These are phyloP conservation scores for Fusarium torreyae DNA, from an alignment of 2,329 filamentous ascomycete species.

Conservation along the genomic window DNA sequence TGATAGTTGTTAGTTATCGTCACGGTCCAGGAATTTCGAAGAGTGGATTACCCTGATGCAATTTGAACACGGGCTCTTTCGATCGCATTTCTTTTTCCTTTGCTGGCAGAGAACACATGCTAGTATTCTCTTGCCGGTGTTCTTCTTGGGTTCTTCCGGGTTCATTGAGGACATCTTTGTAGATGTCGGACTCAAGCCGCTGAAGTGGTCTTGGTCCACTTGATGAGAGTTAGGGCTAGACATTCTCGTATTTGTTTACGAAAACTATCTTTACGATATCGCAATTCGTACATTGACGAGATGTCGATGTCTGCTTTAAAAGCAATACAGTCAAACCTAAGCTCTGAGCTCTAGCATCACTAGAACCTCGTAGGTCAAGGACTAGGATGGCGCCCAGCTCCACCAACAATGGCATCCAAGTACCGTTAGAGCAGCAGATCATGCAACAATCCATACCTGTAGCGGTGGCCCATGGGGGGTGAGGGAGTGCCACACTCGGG, in stretches of 20 bases:
- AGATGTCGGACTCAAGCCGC: slow-evolving; percentile 19
- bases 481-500: slow-evolving; percentile 35
- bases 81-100: slow-evolving; percentile 55
- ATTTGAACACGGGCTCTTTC: slow-evolving; percentile 51
- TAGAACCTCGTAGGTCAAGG: background rate
- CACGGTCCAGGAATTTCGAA: fast-evolving
- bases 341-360: background rate
- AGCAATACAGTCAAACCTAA: background rate
- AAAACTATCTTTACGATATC: background rate
- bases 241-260: slow-evolving; percentile 20
- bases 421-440: slow-evolving; percentile 21
- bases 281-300: background rate
- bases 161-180: slow-evolving; percentile 24
- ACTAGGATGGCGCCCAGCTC: slow-evolving; percentile 2
- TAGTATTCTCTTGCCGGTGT: slow-evolving; percentile 32
- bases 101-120: slow-evolving; percentile 53
- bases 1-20: background rate
- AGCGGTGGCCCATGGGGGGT: slow-evolving; percentile 1
- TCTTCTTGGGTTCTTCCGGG: slow-evolving; percentile 35
- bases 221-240: slow-evolving; percentile 21
- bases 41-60: slow-evolving; percentile 46
- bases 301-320: slow-evolving; percentile 30
- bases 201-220: slow-evolving; percentile 15
- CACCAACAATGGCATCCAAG: background rate
- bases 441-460: slow-evolving; percentile 30